Conservation (phyloP, 768 basidiomycete genomes). For the Russula abietina region DNA sequence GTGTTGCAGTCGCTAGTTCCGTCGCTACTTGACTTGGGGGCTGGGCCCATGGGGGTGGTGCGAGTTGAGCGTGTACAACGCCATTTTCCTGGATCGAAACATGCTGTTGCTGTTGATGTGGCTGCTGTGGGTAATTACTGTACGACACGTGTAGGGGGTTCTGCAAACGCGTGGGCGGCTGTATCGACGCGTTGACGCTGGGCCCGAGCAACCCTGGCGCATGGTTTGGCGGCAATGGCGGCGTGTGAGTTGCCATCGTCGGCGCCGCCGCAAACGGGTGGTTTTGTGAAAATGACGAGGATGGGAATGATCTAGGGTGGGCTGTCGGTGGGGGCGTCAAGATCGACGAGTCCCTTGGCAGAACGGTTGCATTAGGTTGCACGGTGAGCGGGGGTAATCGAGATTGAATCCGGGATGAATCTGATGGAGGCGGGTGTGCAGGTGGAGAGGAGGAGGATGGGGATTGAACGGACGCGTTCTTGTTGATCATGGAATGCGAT, state of each 20-base stretch:
- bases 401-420: neutral
- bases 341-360: neutral
- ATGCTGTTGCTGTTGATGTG: slow-evolving; percentile 1
- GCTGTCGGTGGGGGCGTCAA: slow-evolving; percentile 1
- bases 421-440: neutral
- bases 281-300: neutral
- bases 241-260: neutral
- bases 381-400: neutral
- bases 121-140: neutral
- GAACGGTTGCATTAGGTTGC: neutral
- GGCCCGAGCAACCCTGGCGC: neutral
- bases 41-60: slow-evolving; percentile 1
- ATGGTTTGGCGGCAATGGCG: neutral
- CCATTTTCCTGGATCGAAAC: slow-evolving; percentile 1
- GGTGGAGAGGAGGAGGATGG: no score
- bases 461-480: neutral
- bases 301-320: neutral
- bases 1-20: neutral
- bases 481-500: neutral
- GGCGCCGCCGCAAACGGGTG: neutral
- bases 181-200: neutral
- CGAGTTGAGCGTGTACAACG: slow-evolving; percentile 9
- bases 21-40: neutral
- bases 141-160: slow-evolving; percentile 3
- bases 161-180: neutral